Base-by-base conservation (phyloP, 176 grass and related monocot genomes). In the Thalia dealbata region DNA sequence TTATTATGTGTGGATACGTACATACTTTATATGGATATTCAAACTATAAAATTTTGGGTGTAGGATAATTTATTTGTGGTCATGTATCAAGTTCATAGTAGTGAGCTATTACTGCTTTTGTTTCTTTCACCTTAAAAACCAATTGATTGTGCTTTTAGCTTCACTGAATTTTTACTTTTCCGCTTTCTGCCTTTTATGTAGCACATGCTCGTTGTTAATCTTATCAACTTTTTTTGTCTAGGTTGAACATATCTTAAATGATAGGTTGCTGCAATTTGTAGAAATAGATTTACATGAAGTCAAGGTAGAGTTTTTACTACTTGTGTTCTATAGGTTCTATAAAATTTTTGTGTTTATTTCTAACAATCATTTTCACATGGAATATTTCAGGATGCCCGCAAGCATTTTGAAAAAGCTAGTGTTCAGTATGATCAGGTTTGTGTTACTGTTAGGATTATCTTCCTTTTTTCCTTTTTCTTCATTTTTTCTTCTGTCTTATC, bases 191-290 rank as follows among this genome's bases (percentile, higher is more conserved):
- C 11, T 42, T 44, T 19, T 14, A 1, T 7, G 35, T 12, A 62
- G 22, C 60, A 54, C 38, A 38, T 76, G 42, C 21, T 81, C 52
- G 19, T 61, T 54, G 27, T 11, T 24, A 55, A 61, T 76, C 48
- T 78, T 51, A 61, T 60, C 78, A 28, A 10, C 67, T 30, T 52
- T 75, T 73, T 80, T 68, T 38, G 67, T 52, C n/a, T 74, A 99
- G 95, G 85, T 99, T 38, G 95, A 99, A 45, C 88, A 95, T 77
- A 95, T 99, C 78, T 85, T 99, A 72, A 99, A 99, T 87, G 95
- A 95, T 77, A 91, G 91, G 79, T 56, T 99, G 81, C 30, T 95
- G 81, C 95, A 99, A 74, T 95, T 99, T 88, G 90, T 99, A 63
- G 95, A 99, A 14, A 84, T 78, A 15, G 95, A 99, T 88, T 87